A percentile compares a stretch with the other conserved stretches of the same genome.
These are phyloP conservation scores for carrot (Daucus carota) DNA, from an alignment of 129 eudicot species.

Conservation along the genomic window DNA sequence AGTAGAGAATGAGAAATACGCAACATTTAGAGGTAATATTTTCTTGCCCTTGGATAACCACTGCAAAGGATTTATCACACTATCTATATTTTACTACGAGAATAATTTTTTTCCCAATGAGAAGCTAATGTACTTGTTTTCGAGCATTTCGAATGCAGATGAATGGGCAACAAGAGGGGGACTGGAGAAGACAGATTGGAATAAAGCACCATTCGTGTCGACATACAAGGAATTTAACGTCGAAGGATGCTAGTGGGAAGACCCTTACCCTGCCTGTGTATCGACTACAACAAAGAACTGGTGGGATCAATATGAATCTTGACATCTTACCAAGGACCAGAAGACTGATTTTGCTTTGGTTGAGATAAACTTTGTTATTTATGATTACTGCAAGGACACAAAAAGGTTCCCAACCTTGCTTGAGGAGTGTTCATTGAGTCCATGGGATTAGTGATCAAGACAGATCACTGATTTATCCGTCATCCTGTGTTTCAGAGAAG, in stretches of 20 bases:
- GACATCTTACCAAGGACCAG: constrained; percentile 66
- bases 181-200: constrained; percentile 87
- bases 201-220: constrained; percentile 80
- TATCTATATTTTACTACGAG: too few relatives aligned
- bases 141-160: constrained; percentile 97
- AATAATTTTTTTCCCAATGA: constrained; percentile 87
- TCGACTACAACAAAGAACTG: constrained; percentile 74
- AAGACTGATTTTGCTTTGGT: constrained; percentile 83
- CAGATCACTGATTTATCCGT: not conserved
- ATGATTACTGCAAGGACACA: constrained; percentile 79
- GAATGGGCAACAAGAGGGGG: constrained; percentile 98
- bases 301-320: constrained; percentile 89
- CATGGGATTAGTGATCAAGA: constrained; percentile 42
- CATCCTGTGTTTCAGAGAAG: not conserved
- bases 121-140: constrained; percentile 95
- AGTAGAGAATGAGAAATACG: too few relatives aligned
- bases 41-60: too few relatives aligned
- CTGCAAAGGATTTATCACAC: too few relatives aligned
- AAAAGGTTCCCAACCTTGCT: constrained; percentile 58
- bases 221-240: constrained; percentile 73
- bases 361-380: constrained; percentile 66
- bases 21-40: too few relatives aligned
- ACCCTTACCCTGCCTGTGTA: constrained; percentile 86
- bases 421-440: constrained; percentile 73
- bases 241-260: constrained; percentile 88